A percentile compares a stretch with the other conserved stretches of the same genome.
Conservation (phyloP, 305 asterid genomes). For the Rubia peregrina region DNA sequence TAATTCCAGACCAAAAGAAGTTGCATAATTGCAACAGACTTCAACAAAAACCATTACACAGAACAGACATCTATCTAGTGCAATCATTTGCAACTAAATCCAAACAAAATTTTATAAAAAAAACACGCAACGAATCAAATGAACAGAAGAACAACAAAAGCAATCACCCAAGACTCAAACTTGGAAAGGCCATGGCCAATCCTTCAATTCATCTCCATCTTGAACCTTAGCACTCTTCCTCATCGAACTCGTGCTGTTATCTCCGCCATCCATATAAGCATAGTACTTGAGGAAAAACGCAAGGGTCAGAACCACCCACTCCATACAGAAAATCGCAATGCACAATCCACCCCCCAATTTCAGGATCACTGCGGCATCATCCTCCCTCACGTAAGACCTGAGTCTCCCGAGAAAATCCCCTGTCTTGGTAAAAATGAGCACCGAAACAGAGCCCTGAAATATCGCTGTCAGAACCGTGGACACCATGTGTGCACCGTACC, state of each 20-base stretch:
- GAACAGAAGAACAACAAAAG: not conserved
- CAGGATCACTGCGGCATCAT: constrained; percentile 67
- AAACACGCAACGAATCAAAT: not conserved
- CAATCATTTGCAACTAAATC: constrained; percentile 13
- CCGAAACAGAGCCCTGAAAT: constrained; percentile 88
- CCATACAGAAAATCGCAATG: constrained; percentile 57
- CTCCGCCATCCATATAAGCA: constrained; percentile 50
- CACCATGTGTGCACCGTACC: constrained; percentile 86
- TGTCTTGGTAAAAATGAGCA: constrained; percentile 73
- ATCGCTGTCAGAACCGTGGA: constrained; percentile 84
- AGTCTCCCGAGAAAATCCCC: constrained; percentile 61
- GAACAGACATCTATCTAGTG: constrained; percentile 3
- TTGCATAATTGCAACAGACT: constrained; percentile 8
- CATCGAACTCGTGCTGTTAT: constrained; percentile 12
- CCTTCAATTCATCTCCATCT: constrained; percentile 77
- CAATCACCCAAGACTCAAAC: constrained; percentile 25
- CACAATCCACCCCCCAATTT: constrained; percentile 76
- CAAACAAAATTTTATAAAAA: constrained; percentile 6
- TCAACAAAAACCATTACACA: not conserved
- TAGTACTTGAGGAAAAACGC: constrained; percentile 83
- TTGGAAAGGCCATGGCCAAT: constrained; percentile 92
- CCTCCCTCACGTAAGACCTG: constrained; percentile 78
- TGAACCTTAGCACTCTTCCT: constrained; percentile 42
- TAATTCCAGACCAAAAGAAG: not conserved
- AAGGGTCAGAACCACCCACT: constrained; percentile 80